These are phyloP conservation scores for Dendrobium huoshanense DNA, from an alignment of 106 monocot genomes.

Conservation along the genomic window DNA sequence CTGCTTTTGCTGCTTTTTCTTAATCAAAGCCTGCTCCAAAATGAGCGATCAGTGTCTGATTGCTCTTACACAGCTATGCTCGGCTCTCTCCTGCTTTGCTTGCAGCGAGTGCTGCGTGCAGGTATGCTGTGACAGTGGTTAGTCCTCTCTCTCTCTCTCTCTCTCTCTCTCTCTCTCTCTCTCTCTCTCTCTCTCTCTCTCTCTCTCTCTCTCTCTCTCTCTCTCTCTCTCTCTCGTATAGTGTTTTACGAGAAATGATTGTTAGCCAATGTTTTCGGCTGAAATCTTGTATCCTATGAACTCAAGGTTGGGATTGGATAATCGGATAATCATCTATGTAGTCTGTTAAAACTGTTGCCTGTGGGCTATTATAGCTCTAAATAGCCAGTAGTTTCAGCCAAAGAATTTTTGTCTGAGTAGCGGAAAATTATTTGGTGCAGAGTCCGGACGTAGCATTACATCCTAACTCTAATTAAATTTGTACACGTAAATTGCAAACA, in stretches of 20 bases:
- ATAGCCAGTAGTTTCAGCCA: not conserved
- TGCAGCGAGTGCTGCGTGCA: slow-evolving; percentile 62
- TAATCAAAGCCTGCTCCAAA: slow-evolving; percentile 39
- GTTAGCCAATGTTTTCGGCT: not conserved
- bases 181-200: not conserved
- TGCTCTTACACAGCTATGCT: slow-evolving; percentile 43
- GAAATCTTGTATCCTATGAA: no score
- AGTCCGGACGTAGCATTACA: no score
- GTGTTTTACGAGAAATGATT: not conserved
- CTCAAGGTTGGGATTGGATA: not conserved
- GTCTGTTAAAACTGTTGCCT: not conserved
- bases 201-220: not conserved
- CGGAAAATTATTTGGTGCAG: not conserved
- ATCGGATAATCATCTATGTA: not conserved
- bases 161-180: not conserved
- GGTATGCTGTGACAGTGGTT: slow-evolving; percentile 32
- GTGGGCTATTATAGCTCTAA: not conserved
- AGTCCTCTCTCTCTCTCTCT: not conserved
- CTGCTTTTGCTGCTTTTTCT: slow-evolving; percentile 76
- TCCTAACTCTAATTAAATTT: no score
- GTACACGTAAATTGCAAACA: no score
- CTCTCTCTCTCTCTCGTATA: not conserved
- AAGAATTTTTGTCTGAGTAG: not conserved
- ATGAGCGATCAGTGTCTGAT: slow-evolving; percentile 64
- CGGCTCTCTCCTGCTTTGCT: slow-evolving; percentile 59